These are phyloP conservation scores for Clonostachys byssicola DNA, from an alignment of 2,329 filamentous ascomycete species.

Conservation along the genomic window DNA sequence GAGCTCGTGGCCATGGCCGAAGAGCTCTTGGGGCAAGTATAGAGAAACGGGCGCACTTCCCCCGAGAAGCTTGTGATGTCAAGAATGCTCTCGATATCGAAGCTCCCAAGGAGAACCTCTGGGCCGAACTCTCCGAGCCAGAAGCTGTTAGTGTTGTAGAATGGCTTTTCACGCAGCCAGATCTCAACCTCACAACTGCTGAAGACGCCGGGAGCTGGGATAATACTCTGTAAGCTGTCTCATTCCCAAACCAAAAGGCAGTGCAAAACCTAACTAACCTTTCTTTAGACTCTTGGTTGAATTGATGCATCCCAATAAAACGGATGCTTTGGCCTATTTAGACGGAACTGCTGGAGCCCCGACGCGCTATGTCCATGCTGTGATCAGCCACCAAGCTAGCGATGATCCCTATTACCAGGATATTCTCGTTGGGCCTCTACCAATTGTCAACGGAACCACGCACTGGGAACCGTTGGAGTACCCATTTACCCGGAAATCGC, in stretches of 20 bases:
- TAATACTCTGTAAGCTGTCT: conserved; percentile 20
- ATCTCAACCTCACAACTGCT: conserved; percentile 29
- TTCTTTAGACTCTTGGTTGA: conserved; percentile 25
- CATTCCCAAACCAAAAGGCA: conserved; percentile 27
- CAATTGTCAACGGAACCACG: conserved; percentile 30
- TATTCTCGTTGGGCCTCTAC: conserved; percentile 44
- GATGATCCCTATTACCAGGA: conserved; percentile 32
- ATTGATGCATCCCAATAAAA: conserved; percentile 4
- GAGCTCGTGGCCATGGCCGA: no score
- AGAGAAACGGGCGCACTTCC: no score
- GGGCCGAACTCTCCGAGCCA: no score
- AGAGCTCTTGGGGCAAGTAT: no score
- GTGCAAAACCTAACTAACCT: conserved; percentile 28
- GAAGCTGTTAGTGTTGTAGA: conserved; percentile 20
- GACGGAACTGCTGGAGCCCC: conserved; percentile 1
- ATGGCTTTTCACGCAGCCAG: conserved; percentile 30
- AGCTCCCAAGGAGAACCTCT: no score
- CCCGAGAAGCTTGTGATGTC: no score
- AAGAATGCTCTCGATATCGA: no score
- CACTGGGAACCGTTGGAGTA: conserved; percentile 32
- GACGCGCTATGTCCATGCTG: conserved; percentile 18
- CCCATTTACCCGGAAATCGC: conserved; percentile 23
- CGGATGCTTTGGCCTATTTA: conserved; percentile 3
- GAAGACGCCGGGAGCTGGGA: conserved; percentile 26
- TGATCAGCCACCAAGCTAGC: conserved; percentile 31